Base-by-base conservation (phyloP, 768 basidiomycete species). In the Termitomyces bulborhizus region DNA sequence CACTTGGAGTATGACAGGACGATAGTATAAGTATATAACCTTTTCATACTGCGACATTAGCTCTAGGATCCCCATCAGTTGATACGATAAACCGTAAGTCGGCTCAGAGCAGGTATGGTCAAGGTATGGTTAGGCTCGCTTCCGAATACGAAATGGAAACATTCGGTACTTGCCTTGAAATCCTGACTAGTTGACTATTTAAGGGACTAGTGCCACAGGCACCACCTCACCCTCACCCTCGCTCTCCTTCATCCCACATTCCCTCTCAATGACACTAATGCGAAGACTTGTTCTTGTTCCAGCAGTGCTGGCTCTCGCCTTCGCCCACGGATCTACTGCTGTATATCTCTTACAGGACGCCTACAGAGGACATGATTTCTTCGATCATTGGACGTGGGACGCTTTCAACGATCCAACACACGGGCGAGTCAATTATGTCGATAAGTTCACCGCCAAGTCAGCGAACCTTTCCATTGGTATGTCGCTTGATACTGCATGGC, bases 381-480 rank as follows among this genome's bases (percentile, higher is more conserved):
- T 78, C 55, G 49, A 71, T 18, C 56, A 55, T 6, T 86, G 77
- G 71, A 66, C 62, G 1, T 85, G 78, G 77, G 73, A 81, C 58
- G 76, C 75, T 7, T 51, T 65, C 27, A 62, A 76, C 54, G 84
- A 86, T 63, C 84, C 83, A n/a, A 86, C 84, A 0, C 79, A 84
- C 57, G 84, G 84, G n/a, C 70, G 79, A 49, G 81, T 83, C 55
- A 79, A 84, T 66, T 86, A 82, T 57, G 73, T 85, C 34, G 72
- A 77, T 57, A 59, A 71, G 60, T 48, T 57, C 15, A 74, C 76
- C 1, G 79, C 84, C 0, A 48, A 70, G n/a, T 18, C 47, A 0
- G 63, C 64, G 1, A 79, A 79, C 53, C 69, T 85, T 32, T 70
- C 82, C 8, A 77, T 65, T 54, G 79, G 83, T 80, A 44, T 26